These are phyloP conservation scores for Canariomyces notabilis DNA, from an alignment of 2,329 filamentous ascomycete species.

Conservation along the genomic window DNA sequence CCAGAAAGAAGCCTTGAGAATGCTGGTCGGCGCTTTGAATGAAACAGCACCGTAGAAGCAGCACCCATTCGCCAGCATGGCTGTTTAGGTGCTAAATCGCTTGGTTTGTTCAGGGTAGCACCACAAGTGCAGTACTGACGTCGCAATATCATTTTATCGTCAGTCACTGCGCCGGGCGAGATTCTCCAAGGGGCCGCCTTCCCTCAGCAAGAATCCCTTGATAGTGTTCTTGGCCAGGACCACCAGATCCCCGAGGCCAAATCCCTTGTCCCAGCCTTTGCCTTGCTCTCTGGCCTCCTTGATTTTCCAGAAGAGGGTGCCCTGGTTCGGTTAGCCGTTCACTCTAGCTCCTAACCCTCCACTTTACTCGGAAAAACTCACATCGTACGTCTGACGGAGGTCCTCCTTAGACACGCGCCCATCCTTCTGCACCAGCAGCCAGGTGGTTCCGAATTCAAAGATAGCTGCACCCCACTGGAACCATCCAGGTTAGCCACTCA, in stretches of 20 bases:
- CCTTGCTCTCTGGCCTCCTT: constrained; percentile 13
- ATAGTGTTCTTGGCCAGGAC: background rate
- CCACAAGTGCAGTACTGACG: background rate
- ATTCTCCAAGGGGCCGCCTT: background rate
- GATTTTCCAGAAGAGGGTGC: constrained; percentile 21
- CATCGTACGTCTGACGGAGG: constrained; percentile 22
- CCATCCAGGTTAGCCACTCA: background rate
- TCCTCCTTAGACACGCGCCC: constrained; percentile 55
- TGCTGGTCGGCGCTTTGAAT: too few relatives aligned
- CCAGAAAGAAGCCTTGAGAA: too few relatives aligned
- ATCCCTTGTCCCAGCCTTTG: constrained; percentile 19
- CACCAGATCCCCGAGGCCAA: constrained; percentile 6
- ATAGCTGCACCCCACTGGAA: constrained; percentile 18
- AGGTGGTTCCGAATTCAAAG: constrained; percentile 41
- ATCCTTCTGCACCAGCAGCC: constrained; percentile 51
- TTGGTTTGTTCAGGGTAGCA: too few relatives aligned
- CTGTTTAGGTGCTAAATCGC: too few relatives aligned
- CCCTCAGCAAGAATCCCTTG: background rate
- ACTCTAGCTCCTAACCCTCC: too few relatives aligned
- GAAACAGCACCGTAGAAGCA: too few relatives aligned
- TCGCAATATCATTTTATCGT: background rate
- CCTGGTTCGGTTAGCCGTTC: constrained; percentile 13
- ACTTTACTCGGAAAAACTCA: too few relatives aligned
- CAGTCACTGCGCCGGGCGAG: background rate
- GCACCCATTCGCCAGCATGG: too few relatives aligned